Conservation (phyloP, 257 asterid genomes). For the Ehretia macrophylla region DNA sequence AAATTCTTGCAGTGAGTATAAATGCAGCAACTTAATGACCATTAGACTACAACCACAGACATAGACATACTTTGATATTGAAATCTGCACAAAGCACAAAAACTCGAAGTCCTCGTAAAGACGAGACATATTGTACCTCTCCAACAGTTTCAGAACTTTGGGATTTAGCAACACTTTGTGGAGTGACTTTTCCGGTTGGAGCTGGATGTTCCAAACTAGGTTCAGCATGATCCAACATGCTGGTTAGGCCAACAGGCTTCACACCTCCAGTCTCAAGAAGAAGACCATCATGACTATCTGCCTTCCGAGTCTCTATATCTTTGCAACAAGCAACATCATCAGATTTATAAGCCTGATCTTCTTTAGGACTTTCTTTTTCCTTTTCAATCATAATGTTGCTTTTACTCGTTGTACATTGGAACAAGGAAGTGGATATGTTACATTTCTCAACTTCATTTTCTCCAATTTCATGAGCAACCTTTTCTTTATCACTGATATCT, state of each 20-base stretch:
- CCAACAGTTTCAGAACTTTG: constrained; percentile 24
- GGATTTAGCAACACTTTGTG: constrained; percentile 36
- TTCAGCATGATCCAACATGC: constrained; percentile 11
- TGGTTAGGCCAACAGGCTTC: constrained; percentile 12
- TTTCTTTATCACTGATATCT: constrained; percentile 21
- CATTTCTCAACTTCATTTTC: constrained; percentile 14
- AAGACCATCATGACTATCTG: constrained; percentile 4
- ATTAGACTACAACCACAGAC: too few species aligned
- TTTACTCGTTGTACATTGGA: constrained; percentile 16
- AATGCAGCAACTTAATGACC: too few species aligned
- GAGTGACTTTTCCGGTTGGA: constrained; percentile 26
- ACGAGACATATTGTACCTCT: constrained; percentile 32
- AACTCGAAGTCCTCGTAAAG: background rate
- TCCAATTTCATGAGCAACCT: too few species aligned
- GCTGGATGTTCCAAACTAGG: constrained; percentile 23
- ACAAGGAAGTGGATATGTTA: constrained; percentile 19
- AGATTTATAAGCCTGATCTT: constrained; percentile 24
- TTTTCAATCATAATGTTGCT: constrained; percentile 20
- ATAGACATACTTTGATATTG: background rate
- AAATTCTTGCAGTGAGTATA: too few species aligned
- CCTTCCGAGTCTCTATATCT: constrained; percentile 21
- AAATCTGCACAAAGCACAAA: constrained; percentile 3
- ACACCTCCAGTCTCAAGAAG: constrained; percentile 13
- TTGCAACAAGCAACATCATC: constrained; percentile 21
- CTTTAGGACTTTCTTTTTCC: constrained; percentile 21